phyloP scores from a whole-genome alignment of 208 protist species.

The Leishmania braziliensis region DNA sequence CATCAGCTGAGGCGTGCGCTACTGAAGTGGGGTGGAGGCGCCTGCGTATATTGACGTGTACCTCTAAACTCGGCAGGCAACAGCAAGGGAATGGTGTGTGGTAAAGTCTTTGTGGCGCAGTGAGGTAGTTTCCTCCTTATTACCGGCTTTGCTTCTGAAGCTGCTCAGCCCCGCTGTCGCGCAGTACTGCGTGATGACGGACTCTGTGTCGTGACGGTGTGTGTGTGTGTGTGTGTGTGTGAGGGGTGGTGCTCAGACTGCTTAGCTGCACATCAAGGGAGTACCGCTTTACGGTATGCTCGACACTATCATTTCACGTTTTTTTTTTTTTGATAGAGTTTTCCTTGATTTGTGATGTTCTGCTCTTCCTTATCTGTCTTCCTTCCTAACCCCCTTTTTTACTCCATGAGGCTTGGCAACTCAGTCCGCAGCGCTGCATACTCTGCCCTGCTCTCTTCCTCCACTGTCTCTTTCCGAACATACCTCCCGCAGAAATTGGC shows the following conservation, averaged over 20 bases:
- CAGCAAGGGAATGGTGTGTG: background rate
- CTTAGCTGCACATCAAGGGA: background rate
- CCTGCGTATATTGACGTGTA: background rate
- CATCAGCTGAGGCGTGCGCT: background rate
- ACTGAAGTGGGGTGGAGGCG: background rate
- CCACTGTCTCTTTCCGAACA: background rate
- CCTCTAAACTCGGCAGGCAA: background rate
- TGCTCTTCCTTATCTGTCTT: background rate
- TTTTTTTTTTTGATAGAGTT: conserved; percentile 5
- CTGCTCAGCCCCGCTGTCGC: background rate
- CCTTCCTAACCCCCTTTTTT: background rate
- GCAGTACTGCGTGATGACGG: background rate
- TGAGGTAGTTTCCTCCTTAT: background rate
- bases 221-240: background rate
- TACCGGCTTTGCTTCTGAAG: background rate
- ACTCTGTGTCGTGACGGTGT: background rate
- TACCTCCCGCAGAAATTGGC: background rate
- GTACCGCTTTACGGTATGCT: background rate
- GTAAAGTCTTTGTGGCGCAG: background rate
- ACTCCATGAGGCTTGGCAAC: background rate
- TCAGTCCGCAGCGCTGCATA: no score
- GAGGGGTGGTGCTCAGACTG: background rate
- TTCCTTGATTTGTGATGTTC: background rate
- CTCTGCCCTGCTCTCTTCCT: background rate
- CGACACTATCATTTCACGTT: background rate